These are phyloP conservation scores for Penicillium sp. DNA, from an alignment of 2,329 filamentous ascomycete genomes.

Conservation along the genomic window DNA sequence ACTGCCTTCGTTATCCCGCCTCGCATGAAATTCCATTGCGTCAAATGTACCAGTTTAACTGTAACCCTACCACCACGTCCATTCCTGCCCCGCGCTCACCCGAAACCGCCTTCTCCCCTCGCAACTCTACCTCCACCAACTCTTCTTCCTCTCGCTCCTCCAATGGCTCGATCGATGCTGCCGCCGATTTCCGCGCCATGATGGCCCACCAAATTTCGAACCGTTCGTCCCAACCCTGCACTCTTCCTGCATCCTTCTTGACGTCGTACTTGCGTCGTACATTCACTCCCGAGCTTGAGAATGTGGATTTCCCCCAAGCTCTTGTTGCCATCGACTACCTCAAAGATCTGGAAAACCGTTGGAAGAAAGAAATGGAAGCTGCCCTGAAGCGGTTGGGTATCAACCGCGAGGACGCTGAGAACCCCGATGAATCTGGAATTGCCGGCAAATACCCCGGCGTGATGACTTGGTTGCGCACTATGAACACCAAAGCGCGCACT, in stretches of 20 bases:
- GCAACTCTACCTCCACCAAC: slow-evolving; percentile 35
- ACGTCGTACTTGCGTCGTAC: slow-evolving; percentile 64
- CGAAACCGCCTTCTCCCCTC: slow-evolving; percentile 43
- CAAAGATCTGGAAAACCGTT: slow-evolving; percentile 64
- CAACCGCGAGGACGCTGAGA: slow-evolving; percentile 52
- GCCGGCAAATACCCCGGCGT: slow-evolving; percentile 58
- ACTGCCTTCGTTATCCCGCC: slow-evolving; percentile 64
- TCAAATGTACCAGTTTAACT: slow-evolving; percentile 71
- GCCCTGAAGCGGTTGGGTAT: slow-evolving; percentile 61
- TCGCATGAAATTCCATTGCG: slow-evolving; percentile 69
- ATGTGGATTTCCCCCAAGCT: slow-evolving; percentile 69
- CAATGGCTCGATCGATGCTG: slow-evolving; percentile 35
- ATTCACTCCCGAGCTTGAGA: slow-evolving; percentile 60
- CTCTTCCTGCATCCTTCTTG: slow-evolving; percentile 66
- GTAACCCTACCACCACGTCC: slow-evolving; percentile 54
- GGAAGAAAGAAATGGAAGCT: slow-evolving; percentile 61
- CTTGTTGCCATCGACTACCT: slow-evolving; percentile 69
- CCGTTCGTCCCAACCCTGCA: slow-evolving; percentile 63
- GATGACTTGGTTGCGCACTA: slow-evolving; percentile 58
- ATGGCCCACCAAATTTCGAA: slow-evolving; percentile 59
- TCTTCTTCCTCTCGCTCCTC: slow-evolving; percentile 29
- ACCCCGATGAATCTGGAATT: slow-evolving; percentile 50
- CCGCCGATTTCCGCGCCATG: slow-evolving; percentile 48
- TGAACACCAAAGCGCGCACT: slow-evolving; percentile 56
- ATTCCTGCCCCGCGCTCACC: slow-evolving; percentile 29